phyloP scores from a whole-genome alignment of 1,139 yeast genomes.

The Saccharomycopsis hybrid region DNA sequence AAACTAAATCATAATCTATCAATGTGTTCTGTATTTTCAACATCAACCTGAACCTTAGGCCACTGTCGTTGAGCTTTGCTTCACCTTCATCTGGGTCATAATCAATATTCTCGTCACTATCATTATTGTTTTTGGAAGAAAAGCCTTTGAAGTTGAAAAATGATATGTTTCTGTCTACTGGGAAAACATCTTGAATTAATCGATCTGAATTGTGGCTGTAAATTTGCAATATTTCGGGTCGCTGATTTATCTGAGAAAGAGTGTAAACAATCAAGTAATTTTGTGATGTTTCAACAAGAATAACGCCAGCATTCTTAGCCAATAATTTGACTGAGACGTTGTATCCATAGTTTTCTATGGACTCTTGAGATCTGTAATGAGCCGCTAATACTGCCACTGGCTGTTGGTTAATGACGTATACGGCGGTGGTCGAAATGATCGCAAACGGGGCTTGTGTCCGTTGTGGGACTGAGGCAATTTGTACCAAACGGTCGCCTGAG shows the following conservation, averaged over 20 bases:
- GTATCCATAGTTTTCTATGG: slow-evolving; percentile 34
- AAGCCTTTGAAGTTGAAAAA: slow-evolving; percentile 27
- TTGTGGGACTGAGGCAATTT: slow-evolving; percentile 11
- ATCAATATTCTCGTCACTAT: slow-evolving; percentile 22
- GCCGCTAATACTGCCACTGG: slow-evolving; percentile 36
- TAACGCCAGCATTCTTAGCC: slow-evolving; percentile 26
- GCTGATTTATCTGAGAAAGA: slow-evolving; percentile 23
- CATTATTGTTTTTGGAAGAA: not conserved
- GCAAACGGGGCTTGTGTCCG: slow-evolving; percentile 26
- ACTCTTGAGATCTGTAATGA: slow-evolving; percentile 34
- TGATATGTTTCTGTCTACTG: slow-evolving; percentile 30
- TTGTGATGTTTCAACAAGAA: slow-evolving; percentile 30
- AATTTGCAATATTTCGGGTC: slow-evolving; percentile 35
- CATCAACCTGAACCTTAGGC: slow-evolving; percentile 38
- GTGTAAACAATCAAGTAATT: slow-evolving; percentile 32
- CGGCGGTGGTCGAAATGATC: slow-evolving; percentile 28
- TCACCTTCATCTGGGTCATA: slow-evolving; percentile 23
- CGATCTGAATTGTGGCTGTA: slow-evolving; percentile 33
- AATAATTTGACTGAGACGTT: slow-evolving; percentile 27
- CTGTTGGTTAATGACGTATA: slow-evolving; percentile 30
- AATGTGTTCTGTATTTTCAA: slow-evolving; percentile 37
- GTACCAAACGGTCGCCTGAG: slow-evolving; percentile 6
- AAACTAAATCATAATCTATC: slow-evolving; percentile 4
- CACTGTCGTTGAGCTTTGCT: slow-evolving; percentile 27
- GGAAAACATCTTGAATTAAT: slow-evolving; percentile 43